These are phyloP conservation scores for Calocybe gangraenosa DNA, from an alignment of 768 basidiomycete species.

Conservation along the genomic window DNA sequence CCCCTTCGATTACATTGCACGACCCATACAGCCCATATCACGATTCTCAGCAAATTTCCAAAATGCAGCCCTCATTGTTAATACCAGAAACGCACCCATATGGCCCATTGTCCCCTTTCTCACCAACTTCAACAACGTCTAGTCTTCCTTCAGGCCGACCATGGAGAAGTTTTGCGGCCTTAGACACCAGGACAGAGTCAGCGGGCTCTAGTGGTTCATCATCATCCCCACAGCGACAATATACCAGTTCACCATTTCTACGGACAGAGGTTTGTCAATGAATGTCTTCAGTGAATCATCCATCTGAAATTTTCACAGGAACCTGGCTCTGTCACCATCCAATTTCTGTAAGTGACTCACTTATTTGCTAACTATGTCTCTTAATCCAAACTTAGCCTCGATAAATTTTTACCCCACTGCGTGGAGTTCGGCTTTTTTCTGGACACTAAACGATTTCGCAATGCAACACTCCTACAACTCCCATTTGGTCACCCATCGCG, in stretches of 20 bases:
- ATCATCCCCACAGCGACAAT: conserved; percentile 31
- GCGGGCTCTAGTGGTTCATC: conserved; percentile 42
- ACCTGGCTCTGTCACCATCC: conserved; percentile 32
- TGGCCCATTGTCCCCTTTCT: conserved; percentile 36
- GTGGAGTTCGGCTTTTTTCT: conserved; percentile 68
- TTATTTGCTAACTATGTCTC: neutral
- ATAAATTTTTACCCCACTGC: conserved; percentile 55
- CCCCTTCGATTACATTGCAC: conserved; percentile 45
- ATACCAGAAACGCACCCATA: conserved; percentile 26
- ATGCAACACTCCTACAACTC: conserved; percentile 41
- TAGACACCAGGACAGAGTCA: conserved; percentile 34
- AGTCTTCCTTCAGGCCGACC: conserved; percentile 46
- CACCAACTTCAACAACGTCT: conserved; percentile 39
- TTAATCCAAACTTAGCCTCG: conserved; percentile 35
- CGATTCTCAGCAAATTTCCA: conserved; percentile 27
- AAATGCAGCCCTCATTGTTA: conserved; percentile 28
- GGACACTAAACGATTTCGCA: conserved; percentile 41
- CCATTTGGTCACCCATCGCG: conserved; percentile 44
- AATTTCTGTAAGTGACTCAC: conserved; percentile 29
- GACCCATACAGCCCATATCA: conserved; percentile 41
- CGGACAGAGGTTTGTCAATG: conserved; percentile 32
- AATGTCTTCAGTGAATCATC: neutral
- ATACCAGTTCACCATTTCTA: conserved; percentile 32
- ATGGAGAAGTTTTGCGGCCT: conserved; percentile 32
- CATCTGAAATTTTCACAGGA: conserved; percentile 27